phyloP scores from a whole-genome alignment of 129 eudicot species.

The Lactuca sativa region DNA sequence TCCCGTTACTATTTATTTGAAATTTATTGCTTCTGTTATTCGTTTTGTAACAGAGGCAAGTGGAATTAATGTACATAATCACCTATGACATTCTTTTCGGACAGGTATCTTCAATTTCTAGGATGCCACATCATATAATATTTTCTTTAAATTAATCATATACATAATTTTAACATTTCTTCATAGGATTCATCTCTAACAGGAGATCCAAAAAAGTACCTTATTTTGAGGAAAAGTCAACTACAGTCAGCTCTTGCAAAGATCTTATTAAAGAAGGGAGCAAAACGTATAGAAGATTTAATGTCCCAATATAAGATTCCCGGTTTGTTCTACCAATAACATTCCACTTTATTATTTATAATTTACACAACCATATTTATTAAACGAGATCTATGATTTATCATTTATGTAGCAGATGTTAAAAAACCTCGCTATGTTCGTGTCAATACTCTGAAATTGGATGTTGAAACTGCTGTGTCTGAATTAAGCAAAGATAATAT shows the following conservation, averaged over 20 bases:
- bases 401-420: conserved; percentile 49
- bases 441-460: conserved; percentile 84
- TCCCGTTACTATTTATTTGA: conserved; percentile 41
- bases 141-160: conserved; percentile 18
- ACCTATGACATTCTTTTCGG: conserved; percentile 56
- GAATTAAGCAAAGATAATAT: conserved; percentile 54
- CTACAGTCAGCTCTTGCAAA: conserved; percentile 75
- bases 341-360: neutral
- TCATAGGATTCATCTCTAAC: conserved; percentile 41
- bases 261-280: conserved; percentile 59
- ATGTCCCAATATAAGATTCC: conserved; percentile 50
- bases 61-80: too few relatives aligned
- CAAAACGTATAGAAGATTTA: conserved; percentile 61
- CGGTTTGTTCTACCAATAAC: conserved; percentile 31
- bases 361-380: neutral
- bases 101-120: conserved; percentile 48
- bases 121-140: neutral
- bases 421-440: conserved; percentile 92
- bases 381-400: neutral
- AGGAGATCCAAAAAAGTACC: conserved; percentile 90
- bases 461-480: conserved; percentile 48
- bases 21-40: too few relatives aligned
- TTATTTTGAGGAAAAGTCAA: conserved; percentile 53
- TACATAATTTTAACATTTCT: conserved; percentile 5
- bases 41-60: too few relatives aligned